These are phyloP conservation scores for Hydnum rufescens DNA, from an alignment of 768 basidiomycete genomes.

Conservation along the genomic window DNA sequence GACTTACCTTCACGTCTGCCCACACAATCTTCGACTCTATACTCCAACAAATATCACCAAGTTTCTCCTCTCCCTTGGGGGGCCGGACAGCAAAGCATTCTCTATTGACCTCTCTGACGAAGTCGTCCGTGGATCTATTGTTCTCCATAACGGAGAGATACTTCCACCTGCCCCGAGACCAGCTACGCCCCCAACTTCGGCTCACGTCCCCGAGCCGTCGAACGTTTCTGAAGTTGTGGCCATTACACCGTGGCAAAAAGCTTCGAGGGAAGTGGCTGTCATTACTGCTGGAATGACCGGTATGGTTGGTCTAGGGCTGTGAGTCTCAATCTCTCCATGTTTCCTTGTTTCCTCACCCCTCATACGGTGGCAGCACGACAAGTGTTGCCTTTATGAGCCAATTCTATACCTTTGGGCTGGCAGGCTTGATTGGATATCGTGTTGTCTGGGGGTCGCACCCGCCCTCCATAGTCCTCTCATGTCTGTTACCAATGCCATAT, in stretches of 20 bases:
- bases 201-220: background rate
- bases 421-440: conserved; percentile 69
- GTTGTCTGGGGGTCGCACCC: conserved; percentile 83
- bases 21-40: conserved; percentile 74
- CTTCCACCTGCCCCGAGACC: conserved; percentile 48
- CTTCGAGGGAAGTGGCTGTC: conserved; percentile 48
- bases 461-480: conserved; percentile 79
- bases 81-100: conserved; percentile 36
- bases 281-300: conserved; percentile 63
- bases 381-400: conserved; percentile 72
- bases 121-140: conserved; percentile 63
- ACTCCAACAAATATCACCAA: conserved; percentile 86
- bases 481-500: conserved; percentile 81
- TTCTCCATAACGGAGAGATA: conserved; percentile 44
- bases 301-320: conserved; percentile 29
- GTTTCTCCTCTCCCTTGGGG: conserved; percentile 50
- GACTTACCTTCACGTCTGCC: conserved; percentile 77
- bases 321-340: background rate
- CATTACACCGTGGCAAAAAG: conserved; percentile 75
- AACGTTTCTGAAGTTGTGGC: conserved; percentile 22
- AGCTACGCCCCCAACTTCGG: conserved; percentile 28
- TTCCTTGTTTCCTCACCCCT: background rate
- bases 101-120: conserved; percentile 59
- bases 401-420: conserved; percentile 77
- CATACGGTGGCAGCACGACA: conserved; percentile 53